Conservation (phyloP, 2,329 filamentous ascomycete species). For the Pseudogymnoascus sp. region DNA sequence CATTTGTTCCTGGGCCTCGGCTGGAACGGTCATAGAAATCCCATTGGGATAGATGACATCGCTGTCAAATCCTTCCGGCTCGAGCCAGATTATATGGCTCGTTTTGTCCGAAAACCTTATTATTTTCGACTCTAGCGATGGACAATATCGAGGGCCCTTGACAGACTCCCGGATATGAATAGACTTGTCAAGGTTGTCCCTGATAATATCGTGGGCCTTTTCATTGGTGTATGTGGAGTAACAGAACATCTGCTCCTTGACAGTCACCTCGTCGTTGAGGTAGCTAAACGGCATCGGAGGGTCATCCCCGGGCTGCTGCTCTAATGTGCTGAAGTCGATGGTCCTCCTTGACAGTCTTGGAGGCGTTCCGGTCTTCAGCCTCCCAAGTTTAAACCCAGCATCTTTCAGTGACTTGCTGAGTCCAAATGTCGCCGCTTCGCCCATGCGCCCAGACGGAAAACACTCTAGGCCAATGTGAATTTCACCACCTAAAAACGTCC, state of each 20-base stretch:
- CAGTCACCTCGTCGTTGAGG: constrained; percentile 68
- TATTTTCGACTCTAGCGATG: constrained; percentile 89
- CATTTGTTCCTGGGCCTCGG: constrained; percentile 74
- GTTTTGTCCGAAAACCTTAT: constrained; percentile 76
- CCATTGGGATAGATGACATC: constrained; percentile 93
- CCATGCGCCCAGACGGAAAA: constrained; percentile 84
- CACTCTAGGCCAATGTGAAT: constrained; percentile 87
- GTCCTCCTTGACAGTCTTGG: constrained; percentile 74
- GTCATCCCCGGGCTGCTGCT: constrained; percentile 72
- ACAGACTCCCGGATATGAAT: constrained; percentile 95
- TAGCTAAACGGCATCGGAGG: constrained; percentile 89
- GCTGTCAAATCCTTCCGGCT: constrained; percentile 88
- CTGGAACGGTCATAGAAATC: constrained; percentile 92
- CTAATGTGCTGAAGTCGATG: constrained; percentile 68
- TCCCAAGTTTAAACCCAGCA: constrained; percentile 81
- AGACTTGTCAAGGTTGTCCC: constrained; percentile 86
- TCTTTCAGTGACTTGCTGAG: constrained; percentile 83
- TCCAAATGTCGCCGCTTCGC: constrained; percentile 86
- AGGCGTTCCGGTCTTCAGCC: constrained; percentile 92
- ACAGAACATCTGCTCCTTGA: constrained; percentile 77
- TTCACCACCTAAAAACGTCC: constrained; percentile 89
- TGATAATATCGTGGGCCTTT: constrained; percentile 72
- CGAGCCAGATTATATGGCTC: constrained; percentile 88
- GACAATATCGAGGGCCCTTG: constrained; percentile 89
- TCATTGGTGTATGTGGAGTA: constrained; percentile 82